Evolutionary conservation across 1,284 basidiomycete genomes (phyloP), one percentile per base, ranked within the genome.

Genomic region (Trichosporon asahii): DNA sequence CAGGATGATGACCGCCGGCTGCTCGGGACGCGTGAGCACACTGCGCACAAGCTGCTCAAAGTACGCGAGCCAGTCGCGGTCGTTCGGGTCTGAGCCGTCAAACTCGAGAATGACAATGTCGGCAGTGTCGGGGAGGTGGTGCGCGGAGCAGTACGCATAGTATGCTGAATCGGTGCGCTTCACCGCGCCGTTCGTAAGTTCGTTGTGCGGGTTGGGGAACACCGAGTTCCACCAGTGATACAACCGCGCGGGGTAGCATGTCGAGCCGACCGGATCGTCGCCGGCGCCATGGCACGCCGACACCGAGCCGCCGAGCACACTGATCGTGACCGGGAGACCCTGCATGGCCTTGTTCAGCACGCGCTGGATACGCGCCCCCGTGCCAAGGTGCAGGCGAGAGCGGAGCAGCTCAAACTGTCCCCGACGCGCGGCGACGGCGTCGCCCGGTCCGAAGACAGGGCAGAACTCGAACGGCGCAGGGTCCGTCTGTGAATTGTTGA

Each of bases 171-270:
- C 91, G 44, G 93, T 94, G 65, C 89, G 88, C 27, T 93, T 88
- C 85, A 94, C 90, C 2, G 95, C 95, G 35, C 95, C 95, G 81
- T 97, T 97, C 15, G 95, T 98, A 74, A 98, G 88, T 82, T 97
- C 94, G 8, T 93, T 93, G 2, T 91, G 92, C 0, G 94, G 94
- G 83, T 98, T 92, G 0, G 95, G 95, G 84, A 98, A 98, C 18
- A 97, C 88, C 66, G 87, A 88, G 83, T 95, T 94, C 91, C 94
- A 95, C 95, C 95, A 98, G 70, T 90, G 86, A 85, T 97, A 97
- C 85, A 98, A 92, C 53, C 88, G 88, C 46, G 92, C 89, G 1
- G 95, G 94, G 82, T 95, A 98, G 82, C 95, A 96, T 74, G 85
- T 86, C 0, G 92, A 87, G 0, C 93, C 89, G 68, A 97, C 86